Percentiles rank a stretch among this genome's conserved stretches.
Evolutionary conservation across 495 filamentous ascomycete genomes (phyloP).

Genomic region (Venustampulla echinocandica): DNA sequence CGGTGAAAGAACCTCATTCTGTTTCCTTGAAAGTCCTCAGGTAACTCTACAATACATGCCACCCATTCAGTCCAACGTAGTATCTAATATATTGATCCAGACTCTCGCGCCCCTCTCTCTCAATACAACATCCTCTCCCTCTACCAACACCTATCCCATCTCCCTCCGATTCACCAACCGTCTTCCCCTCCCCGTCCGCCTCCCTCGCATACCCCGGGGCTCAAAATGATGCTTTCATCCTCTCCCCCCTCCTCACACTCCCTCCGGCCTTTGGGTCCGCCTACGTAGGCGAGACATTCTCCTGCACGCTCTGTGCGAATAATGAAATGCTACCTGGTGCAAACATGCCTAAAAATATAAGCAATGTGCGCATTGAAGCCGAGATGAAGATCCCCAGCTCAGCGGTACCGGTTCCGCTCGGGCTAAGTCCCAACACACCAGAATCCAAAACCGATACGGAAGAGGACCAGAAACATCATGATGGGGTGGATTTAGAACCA

Average conservation of each 20-base stretch:
- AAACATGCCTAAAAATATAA: constrained; percentile 46
- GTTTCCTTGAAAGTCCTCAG: constrained; percentile 78
- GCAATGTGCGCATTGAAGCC: constrained; percentile 70
- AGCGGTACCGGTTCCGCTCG: constrained; percentile 11
- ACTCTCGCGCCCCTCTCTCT: constrained; percentile 45
- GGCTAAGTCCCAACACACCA: constrained; percentile 17
- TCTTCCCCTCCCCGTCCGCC: constrained; percentile 8
- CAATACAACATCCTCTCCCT: constrained; percentile 39
- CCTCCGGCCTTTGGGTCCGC: constrained; percentile 88
- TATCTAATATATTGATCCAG: constrained; percentile 21
- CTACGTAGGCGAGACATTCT: constrained; percentile 92
- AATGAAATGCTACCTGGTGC: constrained; percentile 54
- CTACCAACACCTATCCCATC: constrained; percentile 18
- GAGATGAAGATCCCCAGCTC: constrained; percentile 84
- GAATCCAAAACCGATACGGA: background rate
- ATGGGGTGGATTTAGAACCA: constrained; percentile 45
- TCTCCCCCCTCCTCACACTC: constrained; percentile 64
- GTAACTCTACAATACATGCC: constrained; percentile 26
- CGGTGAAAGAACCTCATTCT: constrained; percentile 69
- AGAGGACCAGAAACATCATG: constrained; percentile 14
- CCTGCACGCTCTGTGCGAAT: constrained; percentile 88
- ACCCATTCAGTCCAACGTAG: background rate
- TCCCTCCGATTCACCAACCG: constrained; percentile 12
- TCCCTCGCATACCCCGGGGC: constrained; percentile 20
- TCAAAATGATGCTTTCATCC: constrained; percentile 18